Percentiles rank a stretch among this genome's conserved stretches.
phyloP scores from a whole-genome alignment of 768 basidiomycete genomes.

The Rhodocollybia butyracea region DNA sequence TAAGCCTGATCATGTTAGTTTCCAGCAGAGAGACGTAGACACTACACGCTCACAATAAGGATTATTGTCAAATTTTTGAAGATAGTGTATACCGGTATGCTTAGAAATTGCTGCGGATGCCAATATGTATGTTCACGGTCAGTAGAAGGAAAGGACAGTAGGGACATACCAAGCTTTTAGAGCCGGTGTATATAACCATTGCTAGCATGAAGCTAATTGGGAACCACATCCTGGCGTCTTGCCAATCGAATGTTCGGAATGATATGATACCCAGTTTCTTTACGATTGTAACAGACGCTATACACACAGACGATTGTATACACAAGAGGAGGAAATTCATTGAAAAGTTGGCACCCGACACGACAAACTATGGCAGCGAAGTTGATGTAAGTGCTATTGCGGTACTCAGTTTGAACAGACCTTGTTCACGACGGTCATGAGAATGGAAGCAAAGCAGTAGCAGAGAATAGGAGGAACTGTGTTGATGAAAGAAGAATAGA shows the following conservation, averaged over 20 bases:
- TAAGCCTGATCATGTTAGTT: conserved; percentile 66
- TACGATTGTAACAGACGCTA: conserved; percentile 65
- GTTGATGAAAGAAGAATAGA: not conserved
- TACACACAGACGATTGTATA: conserved; percentile 89
- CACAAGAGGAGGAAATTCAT: conserved; percentile 96
- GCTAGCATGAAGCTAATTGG: conserved; percentile 92
- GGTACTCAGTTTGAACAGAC: conserved; percentile 31
- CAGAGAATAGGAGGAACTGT: conserved; percentile 78
- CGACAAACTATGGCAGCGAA: conserved; percentile 67
- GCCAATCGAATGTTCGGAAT: conserved; percentile 77
- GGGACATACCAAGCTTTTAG: conserved; percentile 84
- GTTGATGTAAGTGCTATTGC: not conserved
- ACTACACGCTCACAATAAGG: conserved; percentile 67
- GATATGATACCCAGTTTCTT: conserved; percentile 79
- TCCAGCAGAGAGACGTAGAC: not conserved
- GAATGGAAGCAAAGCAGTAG: conserved; percentile 89
- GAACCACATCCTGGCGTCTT: conserved; percentile 91
- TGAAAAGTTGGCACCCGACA: conserved; percentile 88
- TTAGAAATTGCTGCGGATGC: conserved; percentile 82
- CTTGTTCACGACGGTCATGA: conserved; percentile 98
- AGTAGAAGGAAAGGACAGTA: not conserved
- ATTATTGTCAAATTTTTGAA: conserved; percentile 99
- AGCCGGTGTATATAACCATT: conserved; percentile 95
- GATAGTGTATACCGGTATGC: conserved; percentile 97
- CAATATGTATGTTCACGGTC: not conserved